phyloP scores from a whole-genome alignment of 106 monocot genomes.

The Acorus gramineus region DNA sequence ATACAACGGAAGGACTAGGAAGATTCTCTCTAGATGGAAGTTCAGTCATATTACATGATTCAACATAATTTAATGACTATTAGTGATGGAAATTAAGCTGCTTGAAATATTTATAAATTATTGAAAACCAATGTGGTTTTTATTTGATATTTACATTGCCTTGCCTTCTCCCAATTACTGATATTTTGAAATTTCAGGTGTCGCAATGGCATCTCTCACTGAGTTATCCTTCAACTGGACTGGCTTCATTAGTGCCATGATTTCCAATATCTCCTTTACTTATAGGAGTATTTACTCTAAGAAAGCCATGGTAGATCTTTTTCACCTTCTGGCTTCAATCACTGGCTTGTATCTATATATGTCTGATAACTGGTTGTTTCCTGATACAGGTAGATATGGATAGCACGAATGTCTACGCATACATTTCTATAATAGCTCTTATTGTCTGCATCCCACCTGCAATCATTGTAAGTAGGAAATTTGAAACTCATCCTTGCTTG shows the following conservation, averaged over 20 bases:
- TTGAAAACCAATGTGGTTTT: too few relatives aligned
- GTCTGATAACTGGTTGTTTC: conserved; percentile 1
- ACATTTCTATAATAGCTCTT: conserved; percentile 91
- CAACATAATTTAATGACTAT: too few relatives aligned
- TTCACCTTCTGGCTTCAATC: neutral
- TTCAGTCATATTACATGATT: too few relatives aligned
- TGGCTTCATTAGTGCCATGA: conserved; percentile 98
- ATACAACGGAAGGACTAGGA: too few relatives aligned
- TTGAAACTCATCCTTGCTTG: neutral
- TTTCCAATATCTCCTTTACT: conserved; percentile 98
- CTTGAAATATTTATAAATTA: too few relatives aligned
- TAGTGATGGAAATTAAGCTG: too few relatives aligned
- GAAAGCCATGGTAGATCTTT: conserved; percentile 83
- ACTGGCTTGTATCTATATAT: conserved; percentile 1
- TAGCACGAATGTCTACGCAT: conserved; percentile 97
- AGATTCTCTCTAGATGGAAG: too few relatives aligned
- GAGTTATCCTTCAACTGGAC: conserved; percentile 98
- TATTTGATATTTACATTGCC: too few relatives aligned
- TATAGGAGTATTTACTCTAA: conserved; percentile 98
- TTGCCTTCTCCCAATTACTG: too few relatives aligned
- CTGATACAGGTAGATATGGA: conserved; percentile 81
- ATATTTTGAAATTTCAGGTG: conserved; percentile 45
- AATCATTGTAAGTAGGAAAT: conserved; percentile 56
- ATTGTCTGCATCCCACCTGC: conserved; percentile 91
- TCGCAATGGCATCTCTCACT: conserved; percentile 91